Conservation (phyloP, 2,329 filamentous ascomycete genomes). For the Exophiala phaeomuriformis region DNA sequence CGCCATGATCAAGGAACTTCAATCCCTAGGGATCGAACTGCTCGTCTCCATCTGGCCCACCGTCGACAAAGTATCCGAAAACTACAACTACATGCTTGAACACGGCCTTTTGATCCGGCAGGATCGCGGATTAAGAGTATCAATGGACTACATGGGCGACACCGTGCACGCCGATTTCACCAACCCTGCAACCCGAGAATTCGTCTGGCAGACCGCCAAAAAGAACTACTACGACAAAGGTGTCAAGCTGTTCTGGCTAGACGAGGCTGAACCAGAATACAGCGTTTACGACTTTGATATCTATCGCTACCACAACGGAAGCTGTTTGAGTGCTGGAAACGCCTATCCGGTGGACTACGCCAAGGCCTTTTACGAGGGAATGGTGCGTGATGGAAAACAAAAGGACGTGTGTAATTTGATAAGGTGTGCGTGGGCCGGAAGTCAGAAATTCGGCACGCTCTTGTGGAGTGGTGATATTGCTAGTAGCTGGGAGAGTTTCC, state of each 20-base stretch:
- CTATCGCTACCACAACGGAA: slow-evolving; percentile 53
- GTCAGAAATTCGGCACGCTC: slow-evolving; percentile 57
- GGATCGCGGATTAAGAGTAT: slow-evolving; percentile 53
- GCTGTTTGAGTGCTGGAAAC: slow-evolving; percentile 52
- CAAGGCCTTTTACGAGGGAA: slow-evolving; percentile 54
- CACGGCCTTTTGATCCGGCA: slow-evolving; percentile 53
- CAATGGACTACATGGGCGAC: slow-evolving; percentile 54
- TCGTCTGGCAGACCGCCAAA: slow-evolving; percentile 54
- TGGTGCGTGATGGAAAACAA: slow-evolving; percentile 45
- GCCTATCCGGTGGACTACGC: slow-evolving; percentile 55
- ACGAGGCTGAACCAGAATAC: slow-evolving; percentile 63
- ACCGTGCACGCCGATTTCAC: slow-evolving; percentile 58
- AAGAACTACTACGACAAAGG: slow-evolving; percentile 56
- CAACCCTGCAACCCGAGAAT: slow-evolving; percentile 52
- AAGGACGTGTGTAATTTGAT: slow-evolving; percentile 50
- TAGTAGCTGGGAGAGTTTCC: slow-evolving; percentile 53
- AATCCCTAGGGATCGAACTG: slow-evolving; percentile 53
- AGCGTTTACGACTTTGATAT: slow-evolving; percentile 59
- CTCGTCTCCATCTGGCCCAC: slow-evolving; percentile 67
- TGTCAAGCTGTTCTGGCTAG: slow-evolving; percentile 60
- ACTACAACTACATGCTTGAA: slow-evolving; percentile 56
- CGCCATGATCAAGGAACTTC: slow-evolving; percentile 57
- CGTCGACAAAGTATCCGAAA: slow-evolving; percentile 52
- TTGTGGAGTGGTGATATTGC: slow-evolving; percentile 64
- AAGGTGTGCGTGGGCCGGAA: slow-evolving; percentile 51